These are phyloP conservation scores for Besnoitia besnoiti DNA, from an alignment of 169 alveolate genomes.

Conservation along the genomic window DNA sequence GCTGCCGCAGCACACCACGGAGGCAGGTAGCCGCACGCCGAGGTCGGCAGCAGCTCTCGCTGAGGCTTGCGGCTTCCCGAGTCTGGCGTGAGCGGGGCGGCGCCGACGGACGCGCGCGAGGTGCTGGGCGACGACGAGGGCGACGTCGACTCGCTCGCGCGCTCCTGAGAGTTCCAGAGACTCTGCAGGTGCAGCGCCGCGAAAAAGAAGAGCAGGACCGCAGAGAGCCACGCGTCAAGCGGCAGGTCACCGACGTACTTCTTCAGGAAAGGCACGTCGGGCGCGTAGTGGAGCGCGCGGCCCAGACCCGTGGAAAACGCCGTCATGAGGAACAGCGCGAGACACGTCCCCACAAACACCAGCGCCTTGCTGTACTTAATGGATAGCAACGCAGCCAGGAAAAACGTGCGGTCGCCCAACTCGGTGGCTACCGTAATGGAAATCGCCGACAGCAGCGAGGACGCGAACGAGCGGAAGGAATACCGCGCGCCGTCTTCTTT, in stretches of 20 bases:
- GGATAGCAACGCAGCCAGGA: slow-evolving; percentile 63
- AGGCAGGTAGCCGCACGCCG: too few relatives aligned
- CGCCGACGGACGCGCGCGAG: background rate
- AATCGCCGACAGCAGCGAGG: slow-evolving; percentile 13
- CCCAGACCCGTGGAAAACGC: slow-evolving; percentile 37
- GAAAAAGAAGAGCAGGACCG: slow-evolving; percentile 16
- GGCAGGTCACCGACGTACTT: background rate
- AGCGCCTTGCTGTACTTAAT: background rate
- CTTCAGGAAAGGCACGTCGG: background rate
- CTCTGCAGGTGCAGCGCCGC: slow-evolving; percentile 21
- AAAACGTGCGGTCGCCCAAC: slow-evolving; percentile 83
- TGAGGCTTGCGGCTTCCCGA: too few relatives aligned
- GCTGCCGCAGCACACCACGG: too few relatives aligned
- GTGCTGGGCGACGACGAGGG: background rate
- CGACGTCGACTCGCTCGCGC: too few relatives aligned
- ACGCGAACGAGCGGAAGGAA: background rate
- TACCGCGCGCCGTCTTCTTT: background rate
- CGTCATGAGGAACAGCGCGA: slow-evolving; percentile 31
- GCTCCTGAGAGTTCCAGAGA: background rate
- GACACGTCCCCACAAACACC: slow-evolving; percentile 40
- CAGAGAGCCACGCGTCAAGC: background rate
- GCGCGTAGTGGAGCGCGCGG: slow-evolving; percentile 30
- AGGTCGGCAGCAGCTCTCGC: too few relatives aligned
- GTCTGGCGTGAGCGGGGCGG: too few relatives aligned
- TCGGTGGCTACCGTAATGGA: slow-evolving; percentile 71